Base-by-base conservation (phyloP, 2,329 filamentous ascomycete species). In the Aaosphaeria arxii region DNA sequence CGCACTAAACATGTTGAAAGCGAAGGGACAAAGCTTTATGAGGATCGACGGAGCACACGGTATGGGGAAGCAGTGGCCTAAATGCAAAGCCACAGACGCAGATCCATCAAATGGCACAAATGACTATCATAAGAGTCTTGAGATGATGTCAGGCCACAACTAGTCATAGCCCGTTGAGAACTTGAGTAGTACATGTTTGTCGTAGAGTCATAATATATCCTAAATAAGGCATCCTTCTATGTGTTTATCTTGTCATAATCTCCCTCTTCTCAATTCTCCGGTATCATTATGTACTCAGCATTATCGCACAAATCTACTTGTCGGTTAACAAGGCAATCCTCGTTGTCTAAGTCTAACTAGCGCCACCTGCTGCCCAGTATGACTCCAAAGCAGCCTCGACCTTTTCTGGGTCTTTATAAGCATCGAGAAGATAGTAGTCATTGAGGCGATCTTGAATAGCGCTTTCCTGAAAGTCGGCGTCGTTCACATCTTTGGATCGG, bases 101-200 rank as follows among this genome's bases (percentile, higher is more conserved):
- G 71, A 73, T 47, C 71, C 71, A 0, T 51, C 49, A 6, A 50
- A 66, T 4, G 71, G 71, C 2, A 73, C 71, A 0, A 64, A 58
- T 11, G 70, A 74, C 41, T 72, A 71, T 29, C 64, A 61, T 9
- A 53, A 64, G 58, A 70, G 66, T 43, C 41, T 60, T 28, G 46
- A 50, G 17, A 54, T 57, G 49, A 59, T 62, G 56, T 9, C 9
- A 36, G 9, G n/a, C n/a, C 33, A 36, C 33, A 9, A 9, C 7
- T 36, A 36, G 33, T 36, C 17, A 3, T 24, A 24, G 17, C 17
- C 2, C 2, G 17, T 24, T 24, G 17, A 24, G 17, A 24, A 24
- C 17, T 24, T 24, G 17, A 24, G 17, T 24, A 24, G 17, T 24
- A 24, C 17, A 24, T 24, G 17, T 24, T 24, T 24, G 17, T 24